These are phyloP conservation scores for Annulohypoxylon moriforme DNA, from an alignment of 495 filamentous ascomycete genomes.

Conservation along the genomic window DNA sequence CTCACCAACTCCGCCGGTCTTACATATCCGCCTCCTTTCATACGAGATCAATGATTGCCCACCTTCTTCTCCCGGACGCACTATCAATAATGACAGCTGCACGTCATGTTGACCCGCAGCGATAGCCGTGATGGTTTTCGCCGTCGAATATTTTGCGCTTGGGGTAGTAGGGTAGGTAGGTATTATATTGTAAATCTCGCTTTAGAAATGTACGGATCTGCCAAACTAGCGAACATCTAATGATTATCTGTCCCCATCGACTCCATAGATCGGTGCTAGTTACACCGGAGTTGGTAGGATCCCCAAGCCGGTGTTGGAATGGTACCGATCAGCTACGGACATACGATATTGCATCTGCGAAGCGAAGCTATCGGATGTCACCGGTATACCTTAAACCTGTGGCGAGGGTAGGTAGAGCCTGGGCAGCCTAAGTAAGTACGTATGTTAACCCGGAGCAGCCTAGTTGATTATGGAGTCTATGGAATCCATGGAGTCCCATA, in stretches of 20 bases:
- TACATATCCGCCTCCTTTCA: slow-evolving; percentile 23
- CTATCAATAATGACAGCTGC: slow-evolving; percentile 27
- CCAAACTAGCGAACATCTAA: slow-evolving; percentile 13
- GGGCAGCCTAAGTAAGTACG: not conserved
- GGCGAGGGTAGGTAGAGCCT: slow-evolving; percentile 1
- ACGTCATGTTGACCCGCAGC: slow-evolving; percentile 32
- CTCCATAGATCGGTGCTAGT: slow-evolving; percentile 10
- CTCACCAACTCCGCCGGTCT: slow-evolving; percentile 12
- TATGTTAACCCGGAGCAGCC: slow-evolving; percentile 5
- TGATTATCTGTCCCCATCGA: not conserved
- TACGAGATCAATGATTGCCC: slow-evolving; percentile 13
- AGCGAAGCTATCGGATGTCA: slow-evolving; percentile 35
- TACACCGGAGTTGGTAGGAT: slow-evolving; percentile 7
- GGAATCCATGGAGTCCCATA: too few species aligned
- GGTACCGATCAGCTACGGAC: slow-evolving; percentile 23
- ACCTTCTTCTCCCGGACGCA: slow-evolving; percentile 31
- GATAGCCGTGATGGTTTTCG: slow-evolving; percentile 2
- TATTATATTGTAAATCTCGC: not conserved
- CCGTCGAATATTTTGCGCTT: not conserved
- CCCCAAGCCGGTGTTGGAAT: slow-evolving; percentile 13
- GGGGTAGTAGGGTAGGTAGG: not conserved
- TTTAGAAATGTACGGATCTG: slow-evolving; percentile 20
- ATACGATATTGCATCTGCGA: slow-evolving; percentile 29
- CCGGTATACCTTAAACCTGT: slow-evolving; percentile 17
- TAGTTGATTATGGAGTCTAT: not conserved